Conservation (phyloP, 129 eudicot species). For the Scalesia atractyloides region DNA sequence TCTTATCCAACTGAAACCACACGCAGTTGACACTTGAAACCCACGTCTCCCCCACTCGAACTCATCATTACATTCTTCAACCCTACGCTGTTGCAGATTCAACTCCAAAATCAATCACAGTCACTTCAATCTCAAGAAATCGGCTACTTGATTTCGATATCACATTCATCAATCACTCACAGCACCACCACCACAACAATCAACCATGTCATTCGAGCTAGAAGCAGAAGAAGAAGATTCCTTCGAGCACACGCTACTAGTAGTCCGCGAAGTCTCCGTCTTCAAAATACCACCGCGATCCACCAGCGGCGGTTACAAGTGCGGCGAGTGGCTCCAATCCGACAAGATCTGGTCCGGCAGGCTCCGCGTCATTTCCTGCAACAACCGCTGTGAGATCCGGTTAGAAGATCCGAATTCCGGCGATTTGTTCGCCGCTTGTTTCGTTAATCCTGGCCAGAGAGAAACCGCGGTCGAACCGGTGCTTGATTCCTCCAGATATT, state of each 20-base stretch:
- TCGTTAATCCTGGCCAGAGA: conserved; percentile 74
- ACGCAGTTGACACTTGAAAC: conserved; percentile 22
- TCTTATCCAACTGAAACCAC: not conserved
- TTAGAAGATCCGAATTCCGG: conserved; percentile 93
- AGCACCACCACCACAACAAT: not conserved
- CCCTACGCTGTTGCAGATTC: conserved; percentile 18
- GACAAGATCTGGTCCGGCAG: conserved; percentile 99
- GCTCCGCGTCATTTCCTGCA: conserved; percentile 88
- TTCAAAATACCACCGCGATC: conserved; percentile 96
- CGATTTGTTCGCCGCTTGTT: conserved; percentile 94
- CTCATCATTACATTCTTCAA: conserved; percentile 14
- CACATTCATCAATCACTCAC: conserved; percentile 3
- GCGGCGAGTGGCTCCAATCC: conserved; percentile 99
- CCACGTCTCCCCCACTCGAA: conserved; percentile 24
- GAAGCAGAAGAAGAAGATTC: conserved; percentile 63
- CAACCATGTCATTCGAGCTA: conserved; percentile 58
- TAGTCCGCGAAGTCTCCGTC: conserved; percentile 91
- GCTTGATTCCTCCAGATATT: conserved; percentile 87
- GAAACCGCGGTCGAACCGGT: conserved; percentile 87
- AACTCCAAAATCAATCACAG: not conserved
- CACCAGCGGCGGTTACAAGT: conserved; percentile 91
- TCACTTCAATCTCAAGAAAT: conserved; percentile 6
- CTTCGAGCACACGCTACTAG: conserved; percentile 93
- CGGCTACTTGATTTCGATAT: conserved; percentile 5
- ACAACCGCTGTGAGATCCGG: conserved; percentile 87